Conservation (phyloP, 495 filamentous ascomycete species). For the Alectoria sarmentosa region DNA sequence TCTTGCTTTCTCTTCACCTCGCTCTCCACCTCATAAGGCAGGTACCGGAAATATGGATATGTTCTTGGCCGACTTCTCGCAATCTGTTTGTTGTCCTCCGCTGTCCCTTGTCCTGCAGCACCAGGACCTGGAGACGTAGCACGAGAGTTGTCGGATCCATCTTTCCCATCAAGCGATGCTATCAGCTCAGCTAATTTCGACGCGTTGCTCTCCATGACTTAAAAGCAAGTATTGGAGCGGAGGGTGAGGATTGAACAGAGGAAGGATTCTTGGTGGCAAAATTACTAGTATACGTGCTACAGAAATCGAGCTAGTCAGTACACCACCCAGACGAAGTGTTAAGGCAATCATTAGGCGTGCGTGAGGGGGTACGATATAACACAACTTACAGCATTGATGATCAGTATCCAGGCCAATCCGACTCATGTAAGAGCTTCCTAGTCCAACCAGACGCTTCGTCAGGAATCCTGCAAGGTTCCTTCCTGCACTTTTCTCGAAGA, state of each 20-base stretch:
- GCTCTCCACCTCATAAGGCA: slow-evolving; percentile 82
- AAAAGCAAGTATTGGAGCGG: not conserved
- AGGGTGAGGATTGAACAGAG: not conserved
- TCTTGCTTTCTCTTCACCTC: slow-evolving; percentile 63
- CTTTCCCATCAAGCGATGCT: slow-evolving; percentile 35
- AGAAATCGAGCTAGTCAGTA: not conserved
- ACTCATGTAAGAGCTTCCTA: not conserved
- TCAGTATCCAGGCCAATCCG: not conserved
- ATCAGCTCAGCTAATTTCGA: slow-evolving; percentile 23
- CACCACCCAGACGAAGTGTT: not conserved
- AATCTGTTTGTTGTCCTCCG: slow-evolving; percentile 43
- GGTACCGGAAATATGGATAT: slow-evolving; percentile 80
- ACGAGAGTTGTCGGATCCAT: slow-evolving; percentile 49
- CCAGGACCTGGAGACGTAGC: slow-evolving; percentile 62
- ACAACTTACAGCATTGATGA: not conserved
- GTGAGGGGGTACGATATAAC: not conserved
- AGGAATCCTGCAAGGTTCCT: not conserved
- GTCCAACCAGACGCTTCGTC: not conserved
- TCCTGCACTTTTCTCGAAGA: not conserved
- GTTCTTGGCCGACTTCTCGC: slow-evolving; percentile 77
- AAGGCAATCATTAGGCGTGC: not conserved
- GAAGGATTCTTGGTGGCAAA: slow-evolving; percentile 3
- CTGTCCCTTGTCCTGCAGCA: slow-evolving; percentile 45
- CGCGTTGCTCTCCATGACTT: slow-evolving; percentile 21
- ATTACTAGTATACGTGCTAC: not conserved